Percentiles rank a stretch among this genome's conserved stretches.
Evolutionary conservation across 2,329 filamentous ascomycete species (phyloP).

Genomic region (Xylaria digitata): DNA sequence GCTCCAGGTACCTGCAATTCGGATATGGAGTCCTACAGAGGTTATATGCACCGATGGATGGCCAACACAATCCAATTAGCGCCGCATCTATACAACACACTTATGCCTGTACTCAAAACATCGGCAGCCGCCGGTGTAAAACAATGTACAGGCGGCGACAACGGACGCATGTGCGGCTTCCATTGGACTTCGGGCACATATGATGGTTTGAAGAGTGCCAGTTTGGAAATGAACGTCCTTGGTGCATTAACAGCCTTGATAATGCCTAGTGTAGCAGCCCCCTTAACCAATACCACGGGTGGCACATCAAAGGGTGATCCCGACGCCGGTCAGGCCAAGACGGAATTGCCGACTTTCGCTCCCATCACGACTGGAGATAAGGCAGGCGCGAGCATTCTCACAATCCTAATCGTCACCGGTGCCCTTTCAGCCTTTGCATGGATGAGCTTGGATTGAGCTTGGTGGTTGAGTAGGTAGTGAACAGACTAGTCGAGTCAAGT

Average conservation of each 20-base stretch:
- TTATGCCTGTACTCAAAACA: constrained; percentile 67
- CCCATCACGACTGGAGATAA: constrained; percentile 58
- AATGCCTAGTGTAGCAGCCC: constrained; percentile 53
- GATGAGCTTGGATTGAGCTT: constrained; percentile 57
- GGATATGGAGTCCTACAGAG: constrained; percentile 80
- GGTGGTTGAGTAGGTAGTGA: background rate
- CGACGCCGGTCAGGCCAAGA: constrained; percentile 53
- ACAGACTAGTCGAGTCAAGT: background rate
- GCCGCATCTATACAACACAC: constrained; percentile 65
- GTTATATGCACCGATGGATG: constrained; percentile 75
- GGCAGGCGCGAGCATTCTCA: constrained; percentile 63
- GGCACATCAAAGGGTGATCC: constrained; percentile 62
- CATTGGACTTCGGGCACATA: constrained; percentile 62
- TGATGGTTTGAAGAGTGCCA: constrained; percentile 62
- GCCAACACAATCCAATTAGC: constrained; percentile 70
- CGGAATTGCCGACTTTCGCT: constrained; percentile 40
- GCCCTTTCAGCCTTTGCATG: constrained; percentile 60
- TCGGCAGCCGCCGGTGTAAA: constrained; percentile 70
- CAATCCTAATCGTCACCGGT: constrained; percentile 56
- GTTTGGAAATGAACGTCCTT: constrained; percentile 68
- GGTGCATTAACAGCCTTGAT: constrained; percentile 60
- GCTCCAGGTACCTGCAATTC: constrained; percentile 66
- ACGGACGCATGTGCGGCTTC: constrained; percentile 71
- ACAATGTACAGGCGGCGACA: constrained; percentile 70
- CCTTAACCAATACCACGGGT: constrained; percentile 62